These are phyloP conservation scores for Tetradesmus lagerheimii DNA, from an alignment of 139 green algal genomes.

Conservation along the genomic window DNA sequence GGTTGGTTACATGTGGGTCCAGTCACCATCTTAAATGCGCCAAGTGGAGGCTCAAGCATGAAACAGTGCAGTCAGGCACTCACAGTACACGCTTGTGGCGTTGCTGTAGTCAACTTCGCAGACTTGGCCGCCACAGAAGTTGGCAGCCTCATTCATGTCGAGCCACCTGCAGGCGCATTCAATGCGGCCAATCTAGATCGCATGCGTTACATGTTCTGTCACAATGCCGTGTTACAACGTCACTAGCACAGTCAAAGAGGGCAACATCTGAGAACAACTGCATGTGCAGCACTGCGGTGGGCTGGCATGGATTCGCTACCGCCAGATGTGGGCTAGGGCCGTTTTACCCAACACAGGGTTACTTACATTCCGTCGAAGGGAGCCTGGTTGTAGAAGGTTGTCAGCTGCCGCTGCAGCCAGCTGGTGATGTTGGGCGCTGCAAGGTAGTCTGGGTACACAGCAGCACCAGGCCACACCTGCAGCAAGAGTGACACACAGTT, in stretches of 20 bases:
- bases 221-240: no score
- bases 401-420: constrained; percentile 2
- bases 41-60: no score
- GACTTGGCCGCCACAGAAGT: constrained; percentile 74
- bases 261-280: no score
- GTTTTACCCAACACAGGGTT: neutral
- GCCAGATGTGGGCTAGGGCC: no score
- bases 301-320: no score
- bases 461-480: constrained; percentile 21
- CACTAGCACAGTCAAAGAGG: no score
- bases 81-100: neutral
- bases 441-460: neutral
- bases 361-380: constrained; percentile 65
- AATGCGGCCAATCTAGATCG: no score
- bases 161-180: constrained; percentile 63
- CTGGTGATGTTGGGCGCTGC: neutral
- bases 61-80: no score
- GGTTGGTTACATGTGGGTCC: no score
- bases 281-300: no score
- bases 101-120: constrained; percentile 4
- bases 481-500: neutral
- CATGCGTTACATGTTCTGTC: no score
- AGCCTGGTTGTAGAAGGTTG: constrained; percentile 44
- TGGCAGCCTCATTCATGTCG: constrained; percentile 83
- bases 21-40: no score